Evolutionary conservation across 306 rosid species (phyloP).

Genomic region (Dryas octopetala): DNA sequence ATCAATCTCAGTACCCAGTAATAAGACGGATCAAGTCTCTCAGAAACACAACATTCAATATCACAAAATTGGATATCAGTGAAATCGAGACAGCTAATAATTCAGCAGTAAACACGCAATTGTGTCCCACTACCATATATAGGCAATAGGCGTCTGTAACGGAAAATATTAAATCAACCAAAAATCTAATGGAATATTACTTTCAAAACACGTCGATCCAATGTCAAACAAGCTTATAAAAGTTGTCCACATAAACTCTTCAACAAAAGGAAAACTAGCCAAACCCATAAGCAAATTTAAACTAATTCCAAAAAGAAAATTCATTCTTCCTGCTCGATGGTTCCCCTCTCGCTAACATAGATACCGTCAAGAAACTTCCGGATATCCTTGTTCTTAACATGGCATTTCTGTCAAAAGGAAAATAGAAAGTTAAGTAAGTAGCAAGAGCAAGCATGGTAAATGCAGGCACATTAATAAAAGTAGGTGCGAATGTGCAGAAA

Average conservation of each 20-base stretch:
- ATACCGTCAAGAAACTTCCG: slow-evolving; percentile 86
- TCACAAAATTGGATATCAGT: not conserved
- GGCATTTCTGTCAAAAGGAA: slow-evolving; percentile 65
- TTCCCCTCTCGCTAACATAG: slow-evolving; percentile 77
- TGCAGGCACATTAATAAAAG: not conserved
- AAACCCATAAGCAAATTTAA: not conserved
- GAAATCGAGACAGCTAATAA: not conserved
- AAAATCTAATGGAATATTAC: not conserved
- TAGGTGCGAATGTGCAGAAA: not conserved
- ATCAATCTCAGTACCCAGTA: no score
- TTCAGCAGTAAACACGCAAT: not conserved
- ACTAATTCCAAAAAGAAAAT: slow-evolving; percentile 6
- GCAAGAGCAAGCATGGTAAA: not conserved
- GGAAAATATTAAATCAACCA: not conserved
- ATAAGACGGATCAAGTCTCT: no score
- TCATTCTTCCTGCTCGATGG: slow-evolving; percentile 47
- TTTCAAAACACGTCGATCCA: slow-evolving; percentile 20
- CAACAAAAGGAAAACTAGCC: slow-evolving; percentile 17
- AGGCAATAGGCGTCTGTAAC: not conserved
- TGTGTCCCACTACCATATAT: not conserved
- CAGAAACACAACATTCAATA: no score
- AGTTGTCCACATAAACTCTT: slow-evolving; percentile 9
- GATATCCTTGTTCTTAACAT: slow-evolving; percentile 83
- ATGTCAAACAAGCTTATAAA: slow-evolving; percentile 19
- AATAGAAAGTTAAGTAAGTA: not conserved